Evolutionary conservation across 2,329 filamentous ascomycete species (phyloP), one percentile per base, ranked within the genome.

Genomic region (Arthroderma sp.): DNA sequence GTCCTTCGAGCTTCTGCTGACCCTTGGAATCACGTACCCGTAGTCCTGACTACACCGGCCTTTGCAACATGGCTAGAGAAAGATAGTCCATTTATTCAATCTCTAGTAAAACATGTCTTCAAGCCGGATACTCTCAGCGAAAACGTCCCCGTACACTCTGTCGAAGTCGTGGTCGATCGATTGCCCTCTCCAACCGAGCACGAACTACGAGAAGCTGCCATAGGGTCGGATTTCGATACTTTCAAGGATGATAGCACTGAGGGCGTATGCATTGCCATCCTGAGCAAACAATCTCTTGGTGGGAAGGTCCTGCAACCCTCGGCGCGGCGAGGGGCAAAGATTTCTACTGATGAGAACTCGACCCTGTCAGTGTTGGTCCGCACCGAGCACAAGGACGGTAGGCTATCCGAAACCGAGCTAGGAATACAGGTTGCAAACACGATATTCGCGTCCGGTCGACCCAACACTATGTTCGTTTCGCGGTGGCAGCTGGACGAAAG

Each of bases 391-490:
- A 22, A 22, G 15, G 15, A 22, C 15, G 15, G 15, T 22, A 22
- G 15, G 15, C 15, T 11, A 30, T 29, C 40, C 15, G 44, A 38
- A 42, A 29, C 43, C 42, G 58, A 65, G 41, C 48, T 68, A 36
- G 63, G 64, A 34, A 42, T 68, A 28, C 63, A 61, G n/a, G 57
- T 66, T 28, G 61, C 64, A 31, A 64, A 66, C 38, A 68, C 65
- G 1, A 53, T 67, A 6, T 68, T 68, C 37, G 42, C 62, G 32
- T 66, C 66, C 46, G 64, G 64, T 6, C 62, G 59, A n/a, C 61
- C 66, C 41, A 59, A 57, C 29, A 68, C 65, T 1, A 55, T 67
- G 7, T 46, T 63, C 32, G 62, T 59, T 30, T 60, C 60, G 48
- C 58, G 55, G 11, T 67, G 64, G 63, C 28, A 45, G 38, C 54